A percentile compares a stretch with the other conserved stretches of the same genome.
phyloP scores from a whole-genome alignment of 352 stramenopile genomes.

The Phytophthora ohioensis region DNA sequence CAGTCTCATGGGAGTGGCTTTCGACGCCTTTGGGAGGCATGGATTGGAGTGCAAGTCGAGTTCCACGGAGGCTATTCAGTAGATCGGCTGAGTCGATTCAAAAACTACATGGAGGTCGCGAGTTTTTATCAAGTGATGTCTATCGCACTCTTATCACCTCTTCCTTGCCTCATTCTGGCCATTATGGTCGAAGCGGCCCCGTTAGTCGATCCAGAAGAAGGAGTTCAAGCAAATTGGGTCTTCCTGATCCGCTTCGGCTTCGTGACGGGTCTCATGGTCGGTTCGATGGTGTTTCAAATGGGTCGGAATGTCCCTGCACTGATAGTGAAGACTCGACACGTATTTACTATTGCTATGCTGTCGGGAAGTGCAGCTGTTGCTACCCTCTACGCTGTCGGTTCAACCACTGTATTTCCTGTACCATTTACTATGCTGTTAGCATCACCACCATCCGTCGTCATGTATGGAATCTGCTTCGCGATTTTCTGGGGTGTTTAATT shows the following conservation, averaged over 20 bases:
- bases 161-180: conserved; percentile 20
- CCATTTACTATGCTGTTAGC: conserved; percentile 25
- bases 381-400: conserved; percentile 19
- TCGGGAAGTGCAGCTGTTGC: conserved; percentile 1
- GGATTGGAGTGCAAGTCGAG: conserved; percentile 33
- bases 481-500: conserved; percentile 30
- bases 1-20: background rate
- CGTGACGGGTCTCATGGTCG: conserved; percentile 22
- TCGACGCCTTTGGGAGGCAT: background rate
- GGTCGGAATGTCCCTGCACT: conserved; percentile 21
- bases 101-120: conserved; percentile 12
- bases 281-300: conserved; percentile 29
- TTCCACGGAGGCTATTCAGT: conserved; percentile 44
- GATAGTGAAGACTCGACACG: conserved; percentile 12
- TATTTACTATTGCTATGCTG: conserved; percentile 21
- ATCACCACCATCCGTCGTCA: conserved; percentile 17
- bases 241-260: conserved; percentile 31
- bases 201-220: conserved; percentile 18
- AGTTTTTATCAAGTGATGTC: conserved; percentile 7
- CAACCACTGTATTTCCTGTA: conserved; percentile 24
- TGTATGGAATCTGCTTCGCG: conserved; percentile 23
- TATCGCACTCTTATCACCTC: conserved; percentile 16
- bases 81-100: conserved; percentile 15
- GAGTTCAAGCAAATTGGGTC: conserved; percentile 24
- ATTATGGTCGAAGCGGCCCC: conserved; percentile 26